Conservation (phyloP, 345 rosid genomes). For the Turnera subulata region DNA sequence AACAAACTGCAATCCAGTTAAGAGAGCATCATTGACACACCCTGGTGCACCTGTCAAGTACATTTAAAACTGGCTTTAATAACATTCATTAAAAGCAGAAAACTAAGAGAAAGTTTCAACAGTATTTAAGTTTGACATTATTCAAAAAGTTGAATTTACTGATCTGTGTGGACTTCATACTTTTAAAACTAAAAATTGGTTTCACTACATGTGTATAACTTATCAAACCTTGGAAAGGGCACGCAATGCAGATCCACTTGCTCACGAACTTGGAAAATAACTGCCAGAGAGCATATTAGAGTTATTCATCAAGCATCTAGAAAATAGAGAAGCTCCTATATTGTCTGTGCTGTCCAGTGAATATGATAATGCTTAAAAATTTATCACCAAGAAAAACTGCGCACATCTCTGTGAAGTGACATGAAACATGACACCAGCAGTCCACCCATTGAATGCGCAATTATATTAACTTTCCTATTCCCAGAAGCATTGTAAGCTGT, state of each 20-base stretch:
- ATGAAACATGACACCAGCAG: constrained; percentile 66
- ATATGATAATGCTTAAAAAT: too few species aligned
- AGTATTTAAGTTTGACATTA: constrained; percentile 5
- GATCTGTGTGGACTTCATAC: too few species aligned
- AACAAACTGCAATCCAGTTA: constrained; percentile 89
- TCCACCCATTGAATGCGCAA: constrained; percentile 96
- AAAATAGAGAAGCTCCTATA: too few species aligned
- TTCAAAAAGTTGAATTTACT: too few species aligned
- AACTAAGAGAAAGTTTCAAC: background rate
- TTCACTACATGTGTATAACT: too few species aligned
- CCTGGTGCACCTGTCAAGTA: constrained; percentile 79
- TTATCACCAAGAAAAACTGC: constrained; percentile 17
- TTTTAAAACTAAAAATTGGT: too few species aligned
- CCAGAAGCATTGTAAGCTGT: constrained; percentile 71
- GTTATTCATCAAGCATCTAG: constrained; percentile 9
- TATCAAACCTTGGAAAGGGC: constrained; percentile 78
- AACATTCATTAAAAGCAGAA: background rate
- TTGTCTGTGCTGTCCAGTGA: too few species aligned
- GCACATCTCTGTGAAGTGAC: constrained; percentile 64
- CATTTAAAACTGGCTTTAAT: constrained; percentile 4
- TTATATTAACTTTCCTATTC: constrained; percentile 61
- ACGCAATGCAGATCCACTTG: constrained; percentile 86
- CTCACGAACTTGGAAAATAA: constrained; percentile 64
- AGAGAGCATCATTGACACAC: constrained; percentile 75
- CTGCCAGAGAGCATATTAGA: constrained; percentile 31